Percentiles rank a stretch among this genome's conserved stretches.
phyloP scores from a whole-genome alignment of 257 asterid species.

The Solanum megistacrolobum region DNA sequence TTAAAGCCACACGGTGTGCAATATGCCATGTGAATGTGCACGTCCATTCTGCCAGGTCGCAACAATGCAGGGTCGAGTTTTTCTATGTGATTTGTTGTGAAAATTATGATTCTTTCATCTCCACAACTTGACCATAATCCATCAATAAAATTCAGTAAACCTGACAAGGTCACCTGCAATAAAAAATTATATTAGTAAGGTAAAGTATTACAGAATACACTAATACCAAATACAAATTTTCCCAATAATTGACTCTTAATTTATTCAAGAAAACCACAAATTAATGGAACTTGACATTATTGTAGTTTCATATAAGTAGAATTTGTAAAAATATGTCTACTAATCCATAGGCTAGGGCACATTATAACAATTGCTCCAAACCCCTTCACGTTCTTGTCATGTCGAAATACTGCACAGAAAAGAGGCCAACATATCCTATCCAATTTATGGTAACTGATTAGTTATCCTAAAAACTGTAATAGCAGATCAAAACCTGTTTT shows the following conservation, averaged over 20 bases:
- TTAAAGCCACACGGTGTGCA: conserved; percentile 48
- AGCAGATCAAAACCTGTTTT: background rate
- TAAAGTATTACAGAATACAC: background rate
- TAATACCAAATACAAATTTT: background rate
- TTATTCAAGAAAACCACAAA: background rate
- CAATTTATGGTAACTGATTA: background rate
- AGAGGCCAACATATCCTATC: background rate
- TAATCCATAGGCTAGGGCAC: background rate
- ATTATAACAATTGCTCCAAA: background rate
- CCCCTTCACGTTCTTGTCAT: background rate
- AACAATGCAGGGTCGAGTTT: conserved; percentile 54
- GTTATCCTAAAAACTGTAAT: background rate
- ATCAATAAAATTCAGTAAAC: background rate
- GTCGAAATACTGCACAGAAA: background rate
- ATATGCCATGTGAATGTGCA: conserved; percentile 55
- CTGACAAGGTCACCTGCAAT: background rate
- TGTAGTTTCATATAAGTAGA: background rate
- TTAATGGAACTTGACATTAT: background rate
- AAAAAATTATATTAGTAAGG: background rate
- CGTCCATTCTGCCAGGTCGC: conserved; percentile 67
- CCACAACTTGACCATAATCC: background rate
- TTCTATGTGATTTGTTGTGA: conserved; percentile 54
- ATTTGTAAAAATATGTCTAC: background rate
- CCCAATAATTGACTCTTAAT: background rate
- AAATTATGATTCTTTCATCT: conserved; percentile 50